Percentiles rank a stretch among this genome's conserved stretches.
Conservation (phyloP, 371 early-diverging fungal species). For the Blastocladiella emersonii region DNA sequence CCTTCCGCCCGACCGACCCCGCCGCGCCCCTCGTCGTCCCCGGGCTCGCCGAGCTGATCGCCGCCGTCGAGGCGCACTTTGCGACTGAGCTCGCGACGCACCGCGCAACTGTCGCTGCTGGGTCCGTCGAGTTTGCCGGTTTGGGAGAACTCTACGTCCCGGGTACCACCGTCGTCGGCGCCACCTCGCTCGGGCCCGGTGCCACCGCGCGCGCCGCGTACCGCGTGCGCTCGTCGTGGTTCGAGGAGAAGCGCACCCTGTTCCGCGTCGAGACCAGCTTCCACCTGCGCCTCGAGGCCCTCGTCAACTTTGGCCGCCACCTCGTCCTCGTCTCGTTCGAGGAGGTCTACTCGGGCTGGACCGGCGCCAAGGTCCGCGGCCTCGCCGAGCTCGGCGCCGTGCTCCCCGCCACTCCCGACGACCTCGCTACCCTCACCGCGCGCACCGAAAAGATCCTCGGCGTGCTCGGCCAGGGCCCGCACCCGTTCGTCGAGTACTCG, state of each 20-base stretch:
- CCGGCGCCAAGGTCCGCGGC: slow-evolving; percentile 13
- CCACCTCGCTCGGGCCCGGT: slow-evolving; percentile 16
- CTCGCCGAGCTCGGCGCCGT: slow-evolving; percentile 3
- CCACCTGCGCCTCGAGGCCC: slow-evolving; percentile 18
- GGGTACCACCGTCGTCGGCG: slow-evolving; percentile 15
- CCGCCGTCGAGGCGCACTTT: slow-evolving; percentile 11
- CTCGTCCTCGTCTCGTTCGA: slow-evolving; percentile 21
- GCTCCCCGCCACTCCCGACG: background rate
- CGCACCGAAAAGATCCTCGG: slow-evolving; percentile 9
- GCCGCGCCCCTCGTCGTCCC: slow-evolving; percentile 10
- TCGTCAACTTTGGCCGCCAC: slow-evolving; percentile 20
- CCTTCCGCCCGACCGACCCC: slow-evolving; percentile 11
- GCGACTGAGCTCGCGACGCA: slow-evolving; percentile 10
- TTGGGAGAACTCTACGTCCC: slow-evolving; percentile 22
- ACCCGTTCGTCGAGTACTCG: slow-evolving; percentile 14
- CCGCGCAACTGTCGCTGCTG: background rate
- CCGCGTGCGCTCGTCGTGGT: slow-evolving; percentile 15
- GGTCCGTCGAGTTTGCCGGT: slow-evolving; percentile 19
- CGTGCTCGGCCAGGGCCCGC: slow-evolving; percentile 10
- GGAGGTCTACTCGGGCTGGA: slow-evolving; percentile 21
- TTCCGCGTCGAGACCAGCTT: slow-evolving; percentile 22
- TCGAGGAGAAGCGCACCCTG: slow-evolving; percentile 21
- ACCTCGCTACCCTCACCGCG: slow-evolving; percentile 9
- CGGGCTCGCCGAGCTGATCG: slow-evolving; percentile 20
- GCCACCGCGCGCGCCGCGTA: slow-evolving; percentile 10